Base-by-base conservation (phyloP, 805 yeast genomes). In the Komagataella phaffii region DNA sequence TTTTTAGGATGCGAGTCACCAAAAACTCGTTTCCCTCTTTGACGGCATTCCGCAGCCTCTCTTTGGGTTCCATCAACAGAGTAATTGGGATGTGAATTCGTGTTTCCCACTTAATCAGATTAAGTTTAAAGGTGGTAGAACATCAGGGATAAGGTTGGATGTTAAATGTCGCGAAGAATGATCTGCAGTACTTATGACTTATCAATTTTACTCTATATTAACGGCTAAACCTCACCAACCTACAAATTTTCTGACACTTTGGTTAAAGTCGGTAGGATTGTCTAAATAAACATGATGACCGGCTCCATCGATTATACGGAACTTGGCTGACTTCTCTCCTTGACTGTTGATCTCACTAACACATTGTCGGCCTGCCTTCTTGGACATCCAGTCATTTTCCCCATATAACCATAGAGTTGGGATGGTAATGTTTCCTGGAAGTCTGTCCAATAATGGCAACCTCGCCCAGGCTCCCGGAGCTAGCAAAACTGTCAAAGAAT, bases 301-400 rank as follows among this genome's bases (percentile, higher is more conserved):
- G 6, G 81, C 76, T 44, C 67, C 61, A 7, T 67, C 61, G 24
- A 75, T 55, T 1, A 74, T 62, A 43, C 64, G 61, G 55, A 64
- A 77, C 47, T 61, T 60, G 3, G 69, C 67, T 17, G 52, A 49
- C 24, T 50, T 52, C 3, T 40, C 45, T 2, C 55, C 52, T 12
- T 56, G 53, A 46, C 55, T 56, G 53, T 64, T 64, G 49, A 71
- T 63, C 48, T 63, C 64, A 10, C 67, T 60, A 14, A 69, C 72
- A 51, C 70, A 67, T 44, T 72, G 67, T 45, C 67, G 61, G 2
- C 88, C 88, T 10, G 83, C 85, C 48, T 70, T 72, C 51, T 71
- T 76, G 54, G 77, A 77, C 88, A 82, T 82, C 88, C 88, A 82
- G 61, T 82, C 88, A 44, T 64, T 67, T 53, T 81, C 86, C 7